phyloP scores from a whole-genome alignment of 148 eudicot species.

The Silene latifolia region DNA sequence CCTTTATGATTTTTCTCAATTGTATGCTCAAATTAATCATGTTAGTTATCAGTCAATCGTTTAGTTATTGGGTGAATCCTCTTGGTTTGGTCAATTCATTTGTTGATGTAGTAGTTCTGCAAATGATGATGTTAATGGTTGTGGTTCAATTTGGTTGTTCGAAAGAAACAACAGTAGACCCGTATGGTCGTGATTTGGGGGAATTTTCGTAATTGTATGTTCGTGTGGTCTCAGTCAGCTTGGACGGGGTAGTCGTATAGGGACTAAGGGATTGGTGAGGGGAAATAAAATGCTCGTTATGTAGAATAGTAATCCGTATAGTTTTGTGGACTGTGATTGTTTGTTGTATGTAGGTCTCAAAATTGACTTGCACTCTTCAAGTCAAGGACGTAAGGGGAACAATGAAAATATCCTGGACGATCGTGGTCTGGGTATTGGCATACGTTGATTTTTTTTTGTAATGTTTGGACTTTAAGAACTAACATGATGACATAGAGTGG shows the following conservation, averaged over 20 bases:
- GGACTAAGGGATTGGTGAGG: background rate
- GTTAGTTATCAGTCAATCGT: background rate
- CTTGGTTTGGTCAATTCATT: background rate
- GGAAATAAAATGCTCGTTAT: background rate
- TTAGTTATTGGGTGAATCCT: background rate
- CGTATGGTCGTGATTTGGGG: background rate
- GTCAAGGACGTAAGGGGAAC: background rate
- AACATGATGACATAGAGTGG: conserved; percentile 2
- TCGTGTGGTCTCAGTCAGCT: conserved; percentile 6
- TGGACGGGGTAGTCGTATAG: background rate
- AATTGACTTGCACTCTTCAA: background rate
- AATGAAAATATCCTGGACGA: conserved; percentile 2
- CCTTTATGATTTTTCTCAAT: too few species aligned
- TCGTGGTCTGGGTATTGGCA: background rate
- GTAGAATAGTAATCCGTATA: background rate
- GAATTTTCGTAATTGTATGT: background rate
- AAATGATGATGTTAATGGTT: background rate
- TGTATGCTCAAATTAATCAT: too few species aligned
- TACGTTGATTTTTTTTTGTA: background rate
- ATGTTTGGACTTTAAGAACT: conserved; percentile 14
- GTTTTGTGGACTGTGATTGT: conserved; percentile 3
- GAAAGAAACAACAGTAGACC: background rate
- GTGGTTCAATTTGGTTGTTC: background rate
- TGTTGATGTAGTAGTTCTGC: background rate
- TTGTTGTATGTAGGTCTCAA: background rate